Percentiles rank a stretch among this genome's conserved stretches.
These are phyloP conservation scores for Lindgomyces ingoldianus DNA, from an alignment of 495 filamentous ascomycete genomes.

Conservation along the genomic window DNA sequence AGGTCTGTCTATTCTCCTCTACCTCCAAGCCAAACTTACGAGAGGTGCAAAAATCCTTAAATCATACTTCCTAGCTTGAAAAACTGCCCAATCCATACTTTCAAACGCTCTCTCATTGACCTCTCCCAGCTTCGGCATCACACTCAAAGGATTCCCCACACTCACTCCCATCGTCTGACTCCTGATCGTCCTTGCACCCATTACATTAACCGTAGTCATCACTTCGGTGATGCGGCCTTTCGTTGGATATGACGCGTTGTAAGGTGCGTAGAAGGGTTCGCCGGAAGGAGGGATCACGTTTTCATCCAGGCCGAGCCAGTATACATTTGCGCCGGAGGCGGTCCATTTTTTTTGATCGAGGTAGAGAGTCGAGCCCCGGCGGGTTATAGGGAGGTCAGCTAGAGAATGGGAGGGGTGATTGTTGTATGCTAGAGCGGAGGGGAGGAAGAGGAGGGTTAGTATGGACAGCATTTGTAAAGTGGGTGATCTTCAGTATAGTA, in stretches of 20 bases:
- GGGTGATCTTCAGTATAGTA: no score
- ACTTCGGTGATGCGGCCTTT: slow-evolving; percentile 55
- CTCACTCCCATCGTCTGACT: slow-evolving; percentile 58
- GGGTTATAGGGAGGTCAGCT: background rate
- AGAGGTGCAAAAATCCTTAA: slow-evolving; percentile 54
- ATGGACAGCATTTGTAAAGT: no score
- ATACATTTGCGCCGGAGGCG: slow-evolving; percentile 56
- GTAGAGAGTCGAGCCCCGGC: background rate
- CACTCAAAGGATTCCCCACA: slow-evolving; percentile 55
- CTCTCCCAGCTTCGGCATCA: slow-evolving; percentile 50
- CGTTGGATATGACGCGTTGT: slow-evolving; percentile 56
- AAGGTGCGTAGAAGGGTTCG: slow-evolving; percentile 53
- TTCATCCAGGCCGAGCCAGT: slow-evolving; percentile 61
- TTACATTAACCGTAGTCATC: slow-evolving; percentile 54
- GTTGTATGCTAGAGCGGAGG: background rate
- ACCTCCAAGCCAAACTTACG: slow-evolving; percentile 9
- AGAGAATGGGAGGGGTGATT: background rate
- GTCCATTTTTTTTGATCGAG: slow-evolving; percentile 47
- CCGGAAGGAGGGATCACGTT: slow-evolving; percentile 54
- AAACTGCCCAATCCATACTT: slow-evolving; percentile 57
- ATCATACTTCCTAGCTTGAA: slow-evolving; percentile 54
- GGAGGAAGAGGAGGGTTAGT: background rate
- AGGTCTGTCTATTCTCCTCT: background rate
- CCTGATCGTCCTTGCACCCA: slow-evolving; percentile 56
- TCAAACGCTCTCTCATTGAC: slow-evolving; percentile 55